Evolutionary conservation across 2,329 filamentous ascomycete genomes (phyloP).

Genomic region (Clarireedia sp.): DNA sequence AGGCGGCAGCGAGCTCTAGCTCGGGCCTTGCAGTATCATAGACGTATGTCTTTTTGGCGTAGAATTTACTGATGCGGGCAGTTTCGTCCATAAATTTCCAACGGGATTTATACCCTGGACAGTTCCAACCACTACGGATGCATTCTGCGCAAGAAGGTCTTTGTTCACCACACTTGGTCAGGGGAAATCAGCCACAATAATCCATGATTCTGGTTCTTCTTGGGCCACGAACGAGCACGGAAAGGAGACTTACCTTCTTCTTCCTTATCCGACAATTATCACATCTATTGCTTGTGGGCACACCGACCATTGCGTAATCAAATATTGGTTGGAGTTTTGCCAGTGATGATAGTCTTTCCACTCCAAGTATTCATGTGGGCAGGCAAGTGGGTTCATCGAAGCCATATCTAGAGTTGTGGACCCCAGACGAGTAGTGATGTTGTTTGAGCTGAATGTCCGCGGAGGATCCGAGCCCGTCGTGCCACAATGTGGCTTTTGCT

Average conservation of each 20-base stretch:
- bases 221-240: not conserved
- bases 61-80: conserved; percentile 6
- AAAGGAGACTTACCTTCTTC: conserved; percentile 13
- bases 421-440: not conserved
- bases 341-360: not conserved
- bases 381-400: not conserved
- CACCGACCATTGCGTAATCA: conserved; percentile 10
- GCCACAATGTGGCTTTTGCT: not conserved
- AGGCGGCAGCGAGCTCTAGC: not conserved
- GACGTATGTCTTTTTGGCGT: conserved; percentile 6
- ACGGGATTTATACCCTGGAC: conserved; percentile 11
- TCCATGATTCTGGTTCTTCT: not conserved
- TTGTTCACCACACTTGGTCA: conserved; percentile 14
- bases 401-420: not conserved
- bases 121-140: conserved; percentile 12
- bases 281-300: conserved; percentile 13
- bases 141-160: conserved; percentile 16
- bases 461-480: not conserved
- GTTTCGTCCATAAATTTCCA: conserved; percentile 18
- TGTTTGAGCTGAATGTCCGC: not conserved
- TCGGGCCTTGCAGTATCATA: not conserved
- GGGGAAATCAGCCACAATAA: not conserved
- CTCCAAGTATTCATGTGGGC: too few relatives aligned
- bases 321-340: not conserved
- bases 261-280: conserved; percentile 17